A percentile compares a stretch with the other conserved stretches of the same genome.
phyloP scores from a whole-genome alignment of 495 filamentous ascomycete genomes.

The Podospora pseudocomata region DNA sequence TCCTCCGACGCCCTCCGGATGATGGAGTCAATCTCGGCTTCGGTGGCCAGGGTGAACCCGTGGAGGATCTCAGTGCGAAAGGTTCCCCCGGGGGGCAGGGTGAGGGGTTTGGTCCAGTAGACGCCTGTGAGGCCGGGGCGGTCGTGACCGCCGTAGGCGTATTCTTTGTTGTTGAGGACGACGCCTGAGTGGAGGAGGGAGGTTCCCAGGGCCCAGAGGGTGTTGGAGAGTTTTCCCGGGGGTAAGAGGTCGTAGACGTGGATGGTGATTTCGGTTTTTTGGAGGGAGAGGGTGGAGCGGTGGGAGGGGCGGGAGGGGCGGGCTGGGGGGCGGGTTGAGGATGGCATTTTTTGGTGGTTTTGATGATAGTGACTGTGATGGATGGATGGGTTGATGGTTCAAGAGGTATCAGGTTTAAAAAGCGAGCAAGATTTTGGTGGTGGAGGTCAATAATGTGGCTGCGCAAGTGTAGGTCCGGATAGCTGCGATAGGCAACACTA shows the following conservation, averaged over 20 bases:
- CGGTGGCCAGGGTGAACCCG: conserved; percentile 62
- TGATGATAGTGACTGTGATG: not conserved
- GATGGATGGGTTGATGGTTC: not conserved
- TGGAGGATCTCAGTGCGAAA: conserved; percentile 67
- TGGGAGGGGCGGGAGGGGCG: conserved; percentile 39
- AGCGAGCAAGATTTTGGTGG: not conserved
- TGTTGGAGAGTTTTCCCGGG: conserved; percentile 61
- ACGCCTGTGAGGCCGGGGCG: conserved; percentile 63
- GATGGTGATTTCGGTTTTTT: conserved; percentile 70
- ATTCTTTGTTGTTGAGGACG: conserved; percentile 71
- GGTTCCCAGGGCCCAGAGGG: conserved; percentile 68
- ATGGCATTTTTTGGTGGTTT: conserved; percentile 10
- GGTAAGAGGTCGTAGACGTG: conserved; percentile 63
- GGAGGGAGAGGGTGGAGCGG: conserved; percentile 55
- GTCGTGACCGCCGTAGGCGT: conserved; percentile 79
- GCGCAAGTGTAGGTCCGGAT: not conserved
- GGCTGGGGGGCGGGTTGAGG: conserved; percentile 29
- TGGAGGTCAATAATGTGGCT: not conserved
- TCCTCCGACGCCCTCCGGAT: conserved; percentile 60
- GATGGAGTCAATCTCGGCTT: conserved; percentile 62
- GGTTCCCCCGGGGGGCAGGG: conserved; percentile 67
- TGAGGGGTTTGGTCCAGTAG: conserved; percentile 68
- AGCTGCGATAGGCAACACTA: not conserved
- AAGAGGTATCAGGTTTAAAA: not conserved
- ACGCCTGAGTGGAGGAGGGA: conserved; percentile 76